A percentile compares a stretch with the other conserved stretches of the same genome.
Evolutionary conservation across 1,139 yeast species (phyloP).

Genomic region (Suhomyces panamericanus): DNA sequence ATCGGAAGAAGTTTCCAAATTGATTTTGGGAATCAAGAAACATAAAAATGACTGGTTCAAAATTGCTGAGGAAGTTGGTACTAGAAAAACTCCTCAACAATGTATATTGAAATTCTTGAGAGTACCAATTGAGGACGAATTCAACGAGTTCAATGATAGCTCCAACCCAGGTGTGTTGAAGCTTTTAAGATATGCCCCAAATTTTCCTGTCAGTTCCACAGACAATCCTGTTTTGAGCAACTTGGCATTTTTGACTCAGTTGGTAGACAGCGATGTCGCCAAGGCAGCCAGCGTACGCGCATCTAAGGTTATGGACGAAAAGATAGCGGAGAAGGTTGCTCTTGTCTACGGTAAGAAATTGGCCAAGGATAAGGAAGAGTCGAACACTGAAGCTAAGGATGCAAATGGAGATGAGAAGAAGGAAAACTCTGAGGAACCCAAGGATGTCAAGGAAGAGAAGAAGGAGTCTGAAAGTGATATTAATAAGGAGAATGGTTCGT

Average conservation of each 20-base stretch:
- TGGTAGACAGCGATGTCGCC: conserved; percentile 86
- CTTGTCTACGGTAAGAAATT: conserved; percentile 19
- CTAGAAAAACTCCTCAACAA: conserved; percentile 72
- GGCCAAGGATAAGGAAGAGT: conserved; percentile 6
- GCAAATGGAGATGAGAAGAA: conserved; percentile 1
- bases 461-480: not conserved
- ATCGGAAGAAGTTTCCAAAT: conserved; percentile 53
- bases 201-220: conserved; percentile 77
- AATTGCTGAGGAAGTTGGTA: conserved; percentile 61
- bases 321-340: conserved; percentile 40
- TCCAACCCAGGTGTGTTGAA: conserved; percentile 29
- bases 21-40: conserved; percentile 63
- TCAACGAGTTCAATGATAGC: conserved; percentile 39
- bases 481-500: not conserved
- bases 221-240: conserved; percentile 95
- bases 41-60: conserved; percentile 72
- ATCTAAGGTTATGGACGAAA: conserved; percentile 55
- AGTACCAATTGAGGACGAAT: conserved; percentile 79
- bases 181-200: conserved; percentile 80
- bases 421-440: not conserved
- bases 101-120: conserved; percentile 79
- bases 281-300: conserved; percentile 78
- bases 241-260: conserved; percentile 78
- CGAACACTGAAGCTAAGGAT: not conserved
- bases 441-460: not conserved